Evolutionary conservation across 306 rosid species (phyloP).

Genomic region (Phaseolus lunatus): DNA sequence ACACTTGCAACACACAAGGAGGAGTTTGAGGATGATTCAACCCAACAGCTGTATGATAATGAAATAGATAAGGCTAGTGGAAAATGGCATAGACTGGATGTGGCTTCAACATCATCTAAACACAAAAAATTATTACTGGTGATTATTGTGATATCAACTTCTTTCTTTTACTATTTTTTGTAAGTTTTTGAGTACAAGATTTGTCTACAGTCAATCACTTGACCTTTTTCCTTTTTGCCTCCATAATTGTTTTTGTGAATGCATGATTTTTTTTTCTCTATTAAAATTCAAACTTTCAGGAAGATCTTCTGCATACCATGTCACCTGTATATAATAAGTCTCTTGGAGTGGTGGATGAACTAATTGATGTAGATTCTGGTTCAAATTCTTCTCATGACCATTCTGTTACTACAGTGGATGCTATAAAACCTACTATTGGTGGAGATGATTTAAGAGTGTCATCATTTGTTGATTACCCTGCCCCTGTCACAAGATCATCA

Average conservation of each 20-base stretch:
- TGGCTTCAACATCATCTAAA: constrained; percentile 41
- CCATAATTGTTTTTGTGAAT: constrained; percentile 33
- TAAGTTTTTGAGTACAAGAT: constrained; percentile 13
- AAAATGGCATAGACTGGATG: constrained; percentile 45
- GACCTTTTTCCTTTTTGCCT: not conserved
- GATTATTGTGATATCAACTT: constrained; percentile 21
- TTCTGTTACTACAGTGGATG: constrained; percentile 37
- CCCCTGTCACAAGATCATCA: constrained; percentile 48
- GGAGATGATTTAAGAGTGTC: constrained; percentile 50
- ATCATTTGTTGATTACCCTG: constrained; percentile 42
- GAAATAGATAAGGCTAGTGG: constrained; percentile 47
- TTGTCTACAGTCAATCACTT: constrained; percentile 18
- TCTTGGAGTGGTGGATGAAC: constrained; percentile 48
- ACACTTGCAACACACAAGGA: constrained; percentile 74
- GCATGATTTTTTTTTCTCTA: not conserved
- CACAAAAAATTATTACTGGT: constrained; percentile 54
- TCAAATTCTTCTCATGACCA: constrained; percentile 54
- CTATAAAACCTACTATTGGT: constrained; percentile 41
- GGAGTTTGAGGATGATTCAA: constrained; percentile 69
- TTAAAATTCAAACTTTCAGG: constrained; percentile 57
- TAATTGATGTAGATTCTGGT: constrained; percentile 45
- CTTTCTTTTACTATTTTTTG: constrained; percentile 22
- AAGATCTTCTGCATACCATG: constrained; percentile 51
- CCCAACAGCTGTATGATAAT: constrained; percentile 53
- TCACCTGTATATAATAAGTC: constrained; percentile 57